These are phyloP conservation scores for Erodium moschatum DNA, from an alignment of 441 rosid genomes.

Conservation along the genomic window DNA sequence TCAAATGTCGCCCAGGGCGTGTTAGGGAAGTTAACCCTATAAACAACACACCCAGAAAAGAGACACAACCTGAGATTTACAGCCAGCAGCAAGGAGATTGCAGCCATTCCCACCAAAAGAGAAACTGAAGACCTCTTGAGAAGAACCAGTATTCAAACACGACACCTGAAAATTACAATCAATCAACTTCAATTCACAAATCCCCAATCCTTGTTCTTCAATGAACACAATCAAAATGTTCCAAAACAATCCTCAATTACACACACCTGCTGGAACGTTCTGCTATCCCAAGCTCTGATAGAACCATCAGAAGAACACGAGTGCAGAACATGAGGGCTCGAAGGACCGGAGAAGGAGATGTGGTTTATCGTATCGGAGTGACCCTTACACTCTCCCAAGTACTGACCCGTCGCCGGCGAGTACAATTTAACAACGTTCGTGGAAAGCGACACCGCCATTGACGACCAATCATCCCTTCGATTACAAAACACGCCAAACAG, in stretches of 20 bases:
- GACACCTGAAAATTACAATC: conserved; percentile 40
- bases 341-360: conserved; percentile 51
- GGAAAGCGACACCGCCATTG: conserved; percentile 86
- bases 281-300: conserved; percentile 78
- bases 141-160: conserved; percentile 37
- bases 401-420: conserved; percentile 77
- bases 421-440: conserved; percentile 65
- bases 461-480: conserved; percentile 53
- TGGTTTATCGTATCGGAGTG: conserved; percentile 60
- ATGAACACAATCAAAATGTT: too few species aligned
- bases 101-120: conserved; percentile 62
- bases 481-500: background rate
- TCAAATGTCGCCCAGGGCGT: too few species aligned
- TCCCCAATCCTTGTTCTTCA: background rate
- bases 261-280: conserved; percentile 58
- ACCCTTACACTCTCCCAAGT: conserved; percentile 73
- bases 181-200: background rate
- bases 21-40: background rate
- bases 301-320: conserved; percentile 85
- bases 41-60: background rate
- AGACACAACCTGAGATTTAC: conserved; percentile 60
- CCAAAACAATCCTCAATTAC: too few species aligned
- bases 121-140: conserved; percentile 69
- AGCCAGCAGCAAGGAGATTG: conserved; percentile 74
- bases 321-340: conserved; percentile 53